Evolutionary conservation across 192 early-diverging fungal species (phyloP).

Genomic region (Chytriomyces hyalinus): DNA sequence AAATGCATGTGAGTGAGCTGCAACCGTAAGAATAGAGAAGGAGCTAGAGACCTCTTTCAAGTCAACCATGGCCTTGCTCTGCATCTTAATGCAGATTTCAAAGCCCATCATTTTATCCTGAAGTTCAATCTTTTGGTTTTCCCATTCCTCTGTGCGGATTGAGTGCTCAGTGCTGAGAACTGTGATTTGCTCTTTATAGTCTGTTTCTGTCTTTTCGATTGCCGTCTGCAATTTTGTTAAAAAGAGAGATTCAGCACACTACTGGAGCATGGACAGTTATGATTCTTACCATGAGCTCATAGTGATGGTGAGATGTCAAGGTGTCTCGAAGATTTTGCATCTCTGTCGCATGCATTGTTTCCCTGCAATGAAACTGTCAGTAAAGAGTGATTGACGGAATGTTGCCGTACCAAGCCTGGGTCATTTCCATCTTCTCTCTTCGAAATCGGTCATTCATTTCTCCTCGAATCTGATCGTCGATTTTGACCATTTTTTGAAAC

Average conservation of each 20-base stretch:
- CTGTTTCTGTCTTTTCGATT: constrained; percentile 33
- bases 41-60: constrained; percentile 31
- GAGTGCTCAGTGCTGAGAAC: constrained; percentile 17
- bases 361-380: constrained; percentile 11
- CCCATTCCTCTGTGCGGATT: constrained; percentile 27
- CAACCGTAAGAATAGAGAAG: not conserved
- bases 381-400: not conserved
- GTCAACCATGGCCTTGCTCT: constrained; percentile 26
- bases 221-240: constrained; percentile 13
- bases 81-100: constrained; percentile 39
- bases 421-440: constrained; percentile 41
- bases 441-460: constrained; percentile 52
- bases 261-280: no score
- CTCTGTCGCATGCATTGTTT: constrained; percentile 29
- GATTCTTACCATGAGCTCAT: constrained; percentile 29
- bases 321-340: constrained; percentile 27
- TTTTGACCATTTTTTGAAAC: constrained; percentile 59
- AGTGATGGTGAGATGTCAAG: constrained; percentile 35
- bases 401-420: constrained; percentile 19
- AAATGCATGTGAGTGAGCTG: not conserved
- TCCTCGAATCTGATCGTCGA: constrained; percentile 51
- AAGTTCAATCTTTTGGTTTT: constrained; percentile 24
- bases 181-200: constrained; percentile 33
- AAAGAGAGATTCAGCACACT: not conserved
- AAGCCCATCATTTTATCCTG: constrained; percentile 27